Evolutionary conservation across 202 grass and related monocot genomes (phyloP).

Genomic region (Dendrocalamus latiflorus): DNA sequence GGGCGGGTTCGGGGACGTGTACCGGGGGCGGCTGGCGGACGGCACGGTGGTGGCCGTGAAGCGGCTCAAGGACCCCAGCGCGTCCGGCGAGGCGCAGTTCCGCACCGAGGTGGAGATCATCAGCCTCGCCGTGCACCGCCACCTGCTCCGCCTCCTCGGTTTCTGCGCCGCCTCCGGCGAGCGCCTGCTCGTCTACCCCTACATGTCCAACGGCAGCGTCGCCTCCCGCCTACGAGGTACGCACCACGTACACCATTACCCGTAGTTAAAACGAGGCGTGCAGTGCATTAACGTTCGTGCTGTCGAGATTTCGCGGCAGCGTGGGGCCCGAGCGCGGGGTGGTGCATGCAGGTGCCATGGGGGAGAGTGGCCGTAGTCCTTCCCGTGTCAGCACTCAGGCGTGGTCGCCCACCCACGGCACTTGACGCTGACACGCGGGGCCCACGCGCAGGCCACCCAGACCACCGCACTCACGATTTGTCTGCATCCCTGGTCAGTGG

Average conservation of each 20-base stretch:
- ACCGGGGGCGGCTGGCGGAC: conserved; percentile 54
- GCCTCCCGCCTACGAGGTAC: conserved; percentile 72
- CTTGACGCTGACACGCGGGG: neutral
- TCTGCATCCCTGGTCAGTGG: no score
- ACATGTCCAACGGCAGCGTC: conserved; percentile 96
- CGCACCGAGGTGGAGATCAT: conserved; percentile 96
- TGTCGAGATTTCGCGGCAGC: neutral
- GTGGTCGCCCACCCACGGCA: neutral
- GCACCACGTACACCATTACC: neutral
- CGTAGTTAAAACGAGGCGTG: no score
- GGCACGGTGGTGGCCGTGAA: conserved; percentile 80
- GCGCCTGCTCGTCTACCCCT: conserved; percentile 93
- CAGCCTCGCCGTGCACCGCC: conserved; percentile 90
- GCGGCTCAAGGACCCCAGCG: conserved; percentile 78
- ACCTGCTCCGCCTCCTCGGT: conserved; percentile 84
- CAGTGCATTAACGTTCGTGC: neutral
- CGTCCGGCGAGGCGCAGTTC: conserved; percentile 85
- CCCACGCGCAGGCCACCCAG: conserved; percentile 1
- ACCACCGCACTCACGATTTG: conserved; percentile 41
- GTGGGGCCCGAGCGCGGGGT: no score
- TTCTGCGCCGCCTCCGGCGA: conserved; percentile 76
- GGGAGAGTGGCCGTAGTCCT: neutral
- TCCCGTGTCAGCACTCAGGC: neutral
- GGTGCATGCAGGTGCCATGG: conserved; percentile 37
- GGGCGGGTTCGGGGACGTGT: conserved; percentile 93